Base-by-base conservation (phyloP, 2,329 filamentous ascomycete species). In the Coleophoma crateriformis region DNA sequence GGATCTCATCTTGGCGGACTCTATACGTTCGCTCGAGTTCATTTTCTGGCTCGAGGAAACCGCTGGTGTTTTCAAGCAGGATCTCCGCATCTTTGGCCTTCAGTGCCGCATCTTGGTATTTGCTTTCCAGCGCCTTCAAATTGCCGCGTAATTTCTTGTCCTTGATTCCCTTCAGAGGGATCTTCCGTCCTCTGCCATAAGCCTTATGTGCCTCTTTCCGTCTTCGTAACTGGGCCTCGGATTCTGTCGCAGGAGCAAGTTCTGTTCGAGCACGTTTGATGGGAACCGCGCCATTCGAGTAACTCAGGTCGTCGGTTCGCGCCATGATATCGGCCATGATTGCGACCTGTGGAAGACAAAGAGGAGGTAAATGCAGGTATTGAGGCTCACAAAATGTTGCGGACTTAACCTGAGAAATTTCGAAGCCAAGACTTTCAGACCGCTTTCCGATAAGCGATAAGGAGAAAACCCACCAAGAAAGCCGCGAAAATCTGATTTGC, bases 21-120 rank as follows among this genome's bases (percentile, higher is more conserved):
- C 89, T 91, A 72, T 95, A 97, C 17, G 94, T 99, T 64, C 84
- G 77, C 68, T 99, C 94, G 53, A 99, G 76, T 65, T 91, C 91
- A 22, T 79, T 79, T 67, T 99, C 94, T 1, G 92, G 78, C 68
- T 97, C 89, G 49, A 99, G 74, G 61, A 95, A 95, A 7, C 94
- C 94, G 11, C 79, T 74, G 7, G 85, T 81, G 66, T 96, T 89
- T 69, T 97, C 92, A 48, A 95, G 80, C 60, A 99, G 72, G 50
- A 99, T 94, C 70, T 99, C 94, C 19, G 92, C 90, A 75, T 96
- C 92, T 70, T 96, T 95, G 14, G 94, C 90, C 67, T 88, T 85
- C 34, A 95, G 69, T 1, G 87, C 75, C 1, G 92, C 92, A 60
- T 86, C 80, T 62, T 90, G 82, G 70, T 90, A 92, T 67, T 94